Conservation (phyloP, 768 basidiomycete species). For the Tubosaeta brunneosetosa region DNA sequence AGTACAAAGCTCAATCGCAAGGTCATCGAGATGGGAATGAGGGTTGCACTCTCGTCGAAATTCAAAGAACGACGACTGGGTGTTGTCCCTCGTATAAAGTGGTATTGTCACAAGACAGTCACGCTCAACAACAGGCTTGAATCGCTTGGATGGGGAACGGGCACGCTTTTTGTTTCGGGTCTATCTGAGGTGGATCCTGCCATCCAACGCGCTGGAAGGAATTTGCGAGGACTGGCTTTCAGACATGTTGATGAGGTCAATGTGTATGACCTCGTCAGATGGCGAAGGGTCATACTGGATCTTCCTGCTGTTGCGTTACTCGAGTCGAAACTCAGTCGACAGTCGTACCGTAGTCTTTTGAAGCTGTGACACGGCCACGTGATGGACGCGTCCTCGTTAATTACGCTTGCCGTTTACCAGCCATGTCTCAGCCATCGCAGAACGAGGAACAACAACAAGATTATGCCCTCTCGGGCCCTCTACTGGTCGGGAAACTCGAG, state of each 20-base stretch:
- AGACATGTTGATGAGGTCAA: slow-evolving; percentile 60
- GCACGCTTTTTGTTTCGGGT: slow-evolving; percentile 73
- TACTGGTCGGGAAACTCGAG: slow-evolving; percentile 79
- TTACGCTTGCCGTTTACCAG: neutral
- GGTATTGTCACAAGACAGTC: slow-evolving; percentile 71
- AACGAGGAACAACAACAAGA: slow-evolving; percentile 47
- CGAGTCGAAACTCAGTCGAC: slow-evolving; percentile 57
- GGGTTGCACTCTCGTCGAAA: slow-evolving; percentile 82
- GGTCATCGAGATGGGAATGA: slow-evolving; percentile 89
- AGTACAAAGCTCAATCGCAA: slow-evolving; percentile 90
- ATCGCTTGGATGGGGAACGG: slow-evolving; percentile 59
- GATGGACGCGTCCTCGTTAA: slow-evolving; percentile 25
- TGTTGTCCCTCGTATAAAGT: slow-evolving; percentile 66
- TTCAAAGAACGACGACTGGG: slow-evolving; percentile 70
- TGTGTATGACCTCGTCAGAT: slow-evolving; percentile 81
- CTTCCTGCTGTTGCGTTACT: slow-evolving; percentile 76
- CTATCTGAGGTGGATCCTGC: slow-evolving; percentile 47
- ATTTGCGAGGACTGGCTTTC: slow-evolving; percentile 66
- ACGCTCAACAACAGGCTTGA: slow-evolving; percentile 59
- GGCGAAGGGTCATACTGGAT: slow-evolving; percentile 80
- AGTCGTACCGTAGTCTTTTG: neutral
- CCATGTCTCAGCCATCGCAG: slow-evolving; percentile 49
- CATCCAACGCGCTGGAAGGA: slow-evolving; percentile 59
- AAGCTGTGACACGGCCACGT: slow-evolving; percentile 26
- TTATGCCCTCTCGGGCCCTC: slow-evolving; percentile 65